phyloP scores from a whole-genome alignment of 148 eudicot species.

The Rhododendron mucronatum region DNA sequence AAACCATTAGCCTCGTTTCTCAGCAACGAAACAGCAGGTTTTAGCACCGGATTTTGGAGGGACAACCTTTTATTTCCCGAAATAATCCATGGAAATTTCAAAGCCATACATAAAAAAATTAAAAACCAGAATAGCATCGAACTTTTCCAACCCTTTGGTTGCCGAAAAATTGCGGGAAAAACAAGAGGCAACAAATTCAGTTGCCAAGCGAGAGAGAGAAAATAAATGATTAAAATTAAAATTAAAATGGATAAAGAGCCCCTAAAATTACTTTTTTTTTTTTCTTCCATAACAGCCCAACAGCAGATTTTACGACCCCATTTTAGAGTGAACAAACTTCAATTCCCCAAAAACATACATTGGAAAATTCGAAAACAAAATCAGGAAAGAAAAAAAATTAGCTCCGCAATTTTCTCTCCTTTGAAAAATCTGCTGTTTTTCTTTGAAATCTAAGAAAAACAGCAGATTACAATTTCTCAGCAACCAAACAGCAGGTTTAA shows the following conservation, averaged over 20 bases:
- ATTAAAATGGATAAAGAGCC: not conserved
- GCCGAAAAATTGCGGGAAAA: constrained; percentile 12
- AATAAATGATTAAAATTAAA: no score
- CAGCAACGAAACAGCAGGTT: not conserved
- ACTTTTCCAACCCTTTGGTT: not conserved
- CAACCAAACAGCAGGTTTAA: constrained; percentile 6
- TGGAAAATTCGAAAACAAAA: not conserved
- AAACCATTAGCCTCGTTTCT: not conserved
- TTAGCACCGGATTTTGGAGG: not conserved
- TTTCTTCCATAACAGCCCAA: not conserved
- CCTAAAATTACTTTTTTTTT: not conserved
- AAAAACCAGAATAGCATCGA: not conserved
- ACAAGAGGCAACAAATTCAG: not conserved
- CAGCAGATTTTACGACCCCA: not conserved
- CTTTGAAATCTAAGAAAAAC: not conserved
- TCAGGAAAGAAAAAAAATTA: not conserved
- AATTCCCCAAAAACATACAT: not conserved
- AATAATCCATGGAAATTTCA: constrained; percentile 9
- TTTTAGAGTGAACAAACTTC: not conserved
- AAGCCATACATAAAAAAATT: not conserved
- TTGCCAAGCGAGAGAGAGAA: not conserved
- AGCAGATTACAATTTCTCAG: not conserved
- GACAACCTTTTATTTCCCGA: not conserved
- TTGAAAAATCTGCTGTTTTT: not conserved
- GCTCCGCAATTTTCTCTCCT: not conserved